Evolutionary conservation across 768 basidiomycete species (phyloP).

Genomic region (Amanita thiersii): DNA sequence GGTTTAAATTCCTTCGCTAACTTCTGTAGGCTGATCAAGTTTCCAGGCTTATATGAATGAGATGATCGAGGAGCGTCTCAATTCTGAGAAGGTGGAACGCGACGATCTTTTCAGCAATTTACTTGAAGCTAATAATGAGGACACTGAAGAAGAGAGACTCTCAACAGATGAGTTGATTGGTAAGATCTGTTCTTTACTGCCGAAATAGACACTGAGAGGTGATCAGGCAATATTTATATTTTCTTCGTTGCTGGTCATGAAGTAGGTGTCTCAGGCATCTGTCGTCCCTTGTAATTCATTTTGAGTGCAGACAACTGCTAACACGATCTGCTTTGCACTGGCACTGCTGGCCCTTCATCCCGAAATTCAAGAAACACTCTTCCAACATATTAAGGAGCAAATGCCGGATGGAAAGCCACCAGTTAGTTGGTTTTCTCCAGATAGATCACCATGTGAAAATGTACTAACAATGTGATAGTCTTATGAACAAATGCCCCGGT

Average conservation of each 20-base stretch:
- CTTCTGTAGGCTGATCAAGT: neutral
- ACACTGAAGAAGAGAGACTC: conserved; percentile 23
- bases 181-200: conserved; percentile 7
- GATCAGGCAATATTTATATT: conserved; percentile 36
- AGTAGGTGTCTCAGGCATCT: no score
- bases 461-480: conserved; percentile 20
- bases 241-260: conserved; percentile 58
- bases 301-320: conserved; percentile 21
- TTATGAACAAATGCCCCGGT: conserved; percentile 31
- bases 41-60: conserved; percentile 34
- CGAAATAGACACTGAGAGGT: neutral
- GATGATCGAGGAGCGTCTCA: conserved; percentile 40
- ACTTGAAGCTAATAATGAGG: conserved; percentile 39
- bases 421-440: conserved; percentile 13
- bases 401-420: conserved; percentile 23
- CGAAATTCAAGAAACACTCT: conserved; percentile 27
- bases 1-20: conserved; percentile 1
- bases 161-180: conserved; percentile 36
- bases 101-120: conserved; percentile 47
- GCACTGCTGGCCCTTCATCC: conserved; percentile 31
- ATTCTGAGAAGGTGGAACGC: conserved; percentile 27
- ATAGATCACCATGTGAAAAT: neutral
- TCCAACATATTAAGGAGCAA: conserved; percentile 24
- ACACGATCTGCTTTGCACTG: conserved; percentile 29
- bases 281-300: neutral